Evolutionary conservation across 108 stramenopile genomes (phyloP), one percentile per base, ranked within the genome.

Genomic region (Epithemia pelagica): DNA sequence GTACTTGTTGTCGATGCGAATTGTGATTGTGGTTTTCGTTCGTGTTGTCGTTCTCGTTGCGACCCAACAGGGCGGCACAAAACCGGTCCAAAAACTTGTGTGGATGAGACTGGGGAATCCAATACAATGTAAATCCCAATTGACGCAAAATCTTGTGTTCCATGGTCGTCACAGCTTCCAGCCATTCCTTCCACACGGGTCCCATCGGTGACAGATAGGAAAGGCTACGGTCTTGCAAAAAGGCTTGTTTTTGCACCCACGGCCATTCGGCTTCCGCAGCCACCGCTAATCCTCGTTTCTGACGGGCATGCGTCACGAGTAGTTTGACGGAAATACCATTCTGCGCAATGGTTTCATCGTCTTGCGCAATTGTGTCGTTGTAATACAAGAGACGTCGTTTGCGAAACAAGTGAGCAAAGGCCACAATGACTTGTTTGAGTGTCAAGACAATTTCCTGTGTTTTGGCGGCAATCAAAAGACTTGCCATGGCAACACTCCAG

Each of bases 91-190:
- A 69, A 65, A 89, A 92, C 59, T 78, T 82, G 65, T 93, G 92
- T 2, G 92, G 87, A 76, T 85, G 89, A 30, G 64, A 60, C 59
- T 90, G 85, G 10, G 92, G 80, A 27, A 93, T 88, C 92, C 92
- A 93, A 68, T 86, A 70, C 58, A 93, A 57, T 20, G 87, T 87
- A 67, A 93, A 93, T 10, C 92, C 92, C 70, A 93, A 59, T 55
- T 77, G 63, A 51, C 82, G 72, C 62, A 93, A 62, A 33, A 93
- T 65, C 1, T 65, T 62, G 46, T 75, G 74, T 71, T 93, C 92
- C 59, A 57, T 76, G 27, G 79, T 37, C 18, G 71, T 33, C 52
- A 90, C 29, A 23, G 46, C 60, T 21, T 78, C 63, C 30, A 71
- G 66, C 87, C 87, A 93, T 64, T 88, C 84, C 53, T 83, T 69